Conservation (phyloP, 139 green algal species). For the Tetraselmis chui region DNA sequence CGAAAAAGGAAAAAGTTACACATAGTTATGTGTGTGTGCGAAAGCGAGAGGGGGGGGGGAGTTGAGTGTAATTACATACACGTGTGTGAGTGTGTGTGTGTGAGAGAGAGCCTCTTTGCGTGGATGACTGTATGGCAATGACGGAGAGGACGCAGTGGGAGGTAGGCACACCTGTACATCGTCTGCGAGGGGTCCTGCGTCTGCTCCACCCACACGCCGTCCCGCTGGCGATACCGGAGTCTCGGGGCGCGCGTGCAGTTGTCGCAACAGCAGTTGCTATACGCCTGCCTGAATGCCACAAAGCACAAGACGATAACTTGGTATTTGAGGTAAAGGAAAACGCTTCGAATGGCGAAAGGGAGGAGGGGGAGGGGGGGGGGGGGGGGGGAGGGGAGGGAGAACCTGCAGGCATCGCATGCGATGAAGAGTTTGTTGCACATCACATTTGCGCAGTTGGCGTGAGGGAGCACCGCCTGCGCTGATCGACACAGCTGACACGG, state of each 20-base stretch:
- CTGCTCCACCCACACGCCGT: neutral
- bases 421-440: slow-evolving; percentile 89
- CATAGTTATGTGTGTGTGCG: too few relatives aligned
- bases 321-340: too few relatives aligned
- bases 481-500: slow-evolving; percentile 66
- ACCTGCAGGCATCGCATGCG: slow-evolving; percentile 54
- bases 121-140: too few relatives aligned
- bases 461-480: slow-evolving; percentile 57
- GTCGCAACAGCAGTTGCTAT: neutral
- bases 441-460: slow-evolving; percentile 91
- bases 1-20: too few relatives aligned
- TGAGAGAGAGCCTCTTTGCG: too few relatives aligned
- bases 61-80: too few relatives aligned
- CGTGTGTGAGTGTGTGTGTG: too few relatives aligned
- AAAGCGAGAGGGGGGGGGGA: too few relatives aligned
- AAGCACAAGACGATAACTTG: too few relatives aligned
- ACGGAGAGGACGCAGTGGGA: too few relatives aligned
- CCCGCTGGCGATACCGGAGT: neutral
- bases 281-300: neutral
- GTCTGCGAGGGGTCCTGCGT: neutral
- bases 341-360: too few relatives aligned
- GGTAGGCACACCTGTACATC: neutral
- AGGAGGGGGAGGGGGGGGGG: neutral
- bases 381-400: too few relatives aligned
- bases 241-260: neutral